Evolutionary conservation across 306 rosid species (phyloP).

Genomic region (Potentilla sterilis): DNA sequence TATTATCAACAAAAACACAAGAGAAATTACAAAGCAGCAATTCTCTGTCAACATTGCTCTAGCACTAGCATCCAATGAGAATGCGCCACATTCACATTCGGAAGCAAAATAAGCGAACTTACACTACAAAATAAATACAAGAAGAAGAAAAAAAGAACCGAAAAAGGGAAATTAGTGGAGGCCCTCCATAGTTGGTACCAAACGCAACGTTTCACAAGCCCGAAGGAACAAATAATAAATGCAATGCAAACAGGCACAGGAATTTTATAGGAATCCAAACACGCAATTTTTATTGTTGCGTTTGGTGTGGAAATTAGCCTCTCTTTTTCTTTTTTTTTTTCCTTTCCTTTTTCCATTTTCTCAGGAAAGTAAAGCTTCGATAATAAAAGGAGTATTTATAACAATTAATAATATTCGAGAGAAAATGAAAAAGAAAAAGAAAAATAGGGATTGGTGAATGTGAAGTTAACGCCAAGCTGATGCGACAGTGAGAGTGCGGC

Average conservation of each 20-base stretch:
- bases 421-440: neutral
- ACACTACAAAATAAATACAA: neutral
- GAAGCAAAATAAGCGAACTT: neutral
- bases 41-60: neutral
- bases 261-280: constrained; percentile 53
- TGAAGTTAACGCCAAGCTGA: constrained; percentile 92
- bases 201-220: constrained; percentile 51
- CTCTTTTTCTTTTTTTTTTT: constrained; percentile 13
- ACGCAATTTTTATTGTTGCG: constrained; percentile 32
- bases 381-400: constrained; percentile 24
- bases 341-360: constrained; percentile 50
- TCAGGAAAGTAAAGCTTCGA: constrained; percentile 48
- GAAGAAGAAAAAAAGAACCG: neutral
- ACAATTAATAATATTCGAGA: constrained; percentile 32
- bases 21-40: neutral
- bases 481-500: constrained; percentile 81
- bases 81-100: neutral
- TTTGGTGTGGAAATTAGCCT: constrained; percentile 26
- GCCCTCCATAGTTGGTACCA: constrained; percentile 21
- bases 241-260: constrained; percentile 16
- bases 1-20: neutral
- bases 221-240: constrained; percentile 27
- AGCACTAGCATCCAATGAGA: neutral
- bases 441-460: constrained; percentile 1
- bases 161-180: constrained; percentile 8